Evolutionary conservation across 192 early-diverging fungal genomes (phyloP), one percentile per base, ranked within the genome.

Genomic region (Mortierella alpina): DNA sequence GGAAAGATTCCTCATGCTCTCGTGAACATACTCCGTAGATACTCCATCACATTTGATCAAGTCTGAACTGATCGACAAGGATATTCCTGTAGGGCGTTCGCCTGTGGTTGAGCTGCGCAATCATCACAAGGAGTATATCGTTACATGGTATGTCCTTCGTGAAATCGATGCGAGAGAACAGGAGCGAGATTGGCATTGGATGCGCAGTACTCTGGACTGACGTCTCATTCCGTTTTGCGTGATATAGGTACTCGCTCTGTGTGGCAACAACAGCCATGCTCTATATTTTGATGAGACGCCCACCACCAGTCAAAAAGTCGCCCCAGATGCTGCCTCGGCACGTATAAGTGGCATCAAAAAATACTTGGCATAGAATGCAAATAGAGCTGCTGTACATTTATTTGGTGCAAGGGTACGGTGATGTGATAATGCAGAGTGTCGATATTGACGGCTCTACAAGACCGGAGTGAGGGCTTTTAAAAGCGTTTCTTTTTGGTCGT

Each of bases 101-200:
- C 85, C 91, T 44, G 85, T 86, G 44, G 89, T 96, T 44, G 92
- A 94, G 55, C 88, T 96, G 60, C 86, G 91, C 23, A 98, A 98
- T 75, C 90, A 91, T 68, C 96, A 98, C 72, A 78, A 95, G 40
- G 90, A 92, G 74, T 98, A 98, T 66, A 87, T 93, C 13, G 85
- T 96, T 40, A 98, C 96, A 40, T 98, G 96, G 96, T 97, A 90
- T 31, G 73, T 67, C 42, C 17, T 6, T 11, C 45, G 11, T 10
- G n/a, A 2, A 12, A 10, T 48, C 0, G 7, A 20, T 45, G 6
- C 6, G 42, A 2, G 13, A 47, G 15, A 18, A 2, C 40, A n/a
- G 18, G 50, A 40, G 5, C 23, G 8, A 48, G 5, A 18, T 0
- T 11, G 40, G 45, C n/a, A 15, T 17, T 31, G 31, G 31, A 31